Evolutionary conservation across 805 yeast species (phyloP), one percentile per base, ranked within the genome.

Genomic region (Teunomyces lycoperdinae): DNA sequence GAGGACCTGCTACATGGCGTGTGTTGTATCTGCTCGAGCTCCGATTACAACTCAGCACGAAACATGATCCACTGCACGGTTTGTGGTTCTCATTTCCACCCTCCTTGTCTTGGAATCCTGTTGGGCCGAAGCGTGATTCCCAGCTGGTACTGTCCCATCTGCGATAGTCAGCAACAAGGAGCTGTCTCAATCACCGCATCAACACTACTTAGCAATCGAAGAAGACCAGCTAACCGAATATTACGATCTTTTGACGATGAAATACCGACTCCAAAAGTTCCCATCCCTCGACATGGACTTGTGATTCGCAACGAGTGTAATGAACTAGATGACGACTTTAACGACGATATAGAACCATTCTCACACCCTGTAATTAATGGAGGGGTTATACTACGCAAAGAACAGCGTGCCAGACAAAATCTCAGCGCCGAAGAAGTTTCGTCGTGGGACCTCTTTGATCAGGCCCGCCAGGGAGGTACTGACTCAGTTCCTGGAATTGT

Each of bases 101-200:
- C 55, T 16, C 40, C 50, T 5, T 77, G 81, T 50, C 58, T 77
- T 13, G 78, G 76, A 2, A 35, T 66, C 16, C 30, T 9, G 32
- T 31, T 47, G 1, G 41, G 51, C 0, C 54, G 48, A 9, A 39
- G 35, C 3, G 50, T 34, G 41, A 42, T 47, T 20, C 31, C 27
- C 4, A 60, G 50, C 11, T 77, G 81, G 82, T 61, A 61, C 48
- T 78, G 83, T 55, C 82, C 82, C n/a, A 67, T 76, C 50, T 78
- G 83, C 54, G 80, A 74, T 47, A 58, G 61, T 46, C 64, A 62
- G 29, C 80, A 76, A 57, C 73, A 65, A 4, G 24, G 24, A 20
- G 6, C 6, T 20, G 6, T 20, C 6, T 5, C 24, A 20, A 5
- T 20, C 6, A 3, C 24, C 24, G 5, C 24, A 4, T 5, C 24